Base-by-base conservation (phyloP, 202 grass and related monocot genomes). In the Setaria viridis region DNA sequence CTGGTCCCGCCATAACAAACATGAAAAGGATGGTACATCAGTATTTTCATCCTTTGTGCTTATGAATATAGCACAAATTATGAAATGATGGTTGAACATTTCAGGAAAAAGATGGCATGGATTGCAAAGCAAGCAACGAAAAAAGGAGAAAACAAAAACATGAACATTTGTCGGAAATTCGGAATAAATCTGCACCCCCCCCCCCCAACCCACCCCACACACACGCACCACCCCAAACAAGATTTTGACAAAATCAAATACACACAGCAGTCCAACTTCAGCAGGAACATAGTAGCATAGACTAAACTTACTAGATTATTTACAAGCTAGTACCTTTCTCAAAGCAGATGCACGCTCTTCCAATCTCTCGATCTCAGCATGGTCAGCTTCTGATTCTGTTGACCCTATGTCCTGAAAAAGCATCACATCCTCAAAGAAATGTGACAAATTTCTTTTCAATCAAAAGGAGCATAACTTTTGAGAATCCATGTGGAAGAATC, bases 291-390 rank as follows among this genome's bases (percentile, higher is more conserved):
- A 81, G 54, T 21, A 41, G 49, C 4, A 74, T 48, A 21, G 79
- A 70, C 62, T 74, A 80, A 73, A 59, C 43, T 63, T 37, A 80
- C 11, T 53, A 82, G 34, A 95, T 30, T 45, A 72, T 47, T 65
- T 43, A 55, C 60, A 77, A 50, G 46, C 0, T 41, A 82, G 56
- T 76, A 98, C 95, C 93, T 92, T 98, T 94, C 91, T 93, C 47
- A 98, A 83, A 87, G 92, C 57, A 85, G 90, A 79, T 60, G 92
- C 92, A 83, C 71, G 86, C 13, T 88, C 90, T 88, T 97, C 94
- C 88, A 99, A 87, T 80, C 85, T 92, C 66, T 95, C 87, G 20
- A 89, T 77, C 63, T 93, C 90, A 72, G 76, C 67, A 79, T 81
- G 47, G 55, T 95, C 89, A 56, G 41, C 47, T 90, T 86, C 90